Evolutionary conservation across 345 rosid species (phyloP).

Genomic region (Gossypium ekmanianum): DNA sequence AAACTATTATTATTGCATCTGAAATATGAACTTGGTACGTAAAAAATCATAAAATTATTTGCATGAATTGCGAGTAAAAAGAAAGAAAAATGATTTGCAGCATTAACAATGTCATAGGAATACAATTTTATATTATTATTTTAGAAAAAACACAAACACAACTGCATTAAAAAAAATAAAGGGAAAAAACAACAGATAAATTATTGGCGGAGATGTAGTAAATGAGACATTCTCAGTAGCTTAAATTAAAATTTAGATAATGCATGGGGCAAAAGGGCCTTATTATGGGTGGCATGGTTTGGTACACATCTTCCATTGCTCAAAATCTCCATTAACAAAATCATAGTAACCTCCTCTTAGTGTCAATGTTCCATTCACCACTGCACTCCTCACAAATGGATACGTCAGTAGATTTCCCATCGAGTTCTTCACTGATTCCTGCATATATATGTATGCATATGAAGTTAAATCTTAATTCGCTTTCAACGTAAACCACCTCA

Average conservation of each 20-base stretch:
- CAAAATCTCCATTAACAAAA: slow-evolving; percentile 70
- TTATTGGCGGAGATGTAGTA: no score
- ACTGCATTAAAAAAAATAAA: no score
- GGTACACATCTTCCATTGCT: slow-evolving; percentile 84
- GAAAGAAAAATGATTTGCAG: no score
- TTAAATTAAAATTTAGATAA: no score
- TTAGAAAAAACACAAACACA: no score
- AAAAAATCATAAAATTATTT: no score
- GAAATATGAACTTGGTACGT: no score
- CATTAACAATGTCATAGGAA: neutral
- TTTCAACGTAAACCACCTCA: neutral
- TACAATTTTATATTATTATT: neutral
- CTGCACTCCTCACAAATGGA: slow-evolving; percentile 85
- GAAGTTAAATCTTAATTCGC: neutral
- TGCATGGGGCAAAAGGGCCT: no score
- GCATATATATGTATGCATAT: slow-evolving; percentile 21
- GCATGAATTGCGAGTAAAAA: no score
- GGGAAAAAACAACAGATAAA: no score
- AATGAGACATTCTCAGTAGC: no score
- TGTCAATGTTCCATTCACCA: slow-evolving; percentile 63
- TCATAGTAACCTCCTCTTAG: slow-evolving; percentile 89
- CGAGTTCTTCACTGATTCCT: slow-evolving; percentile 93
- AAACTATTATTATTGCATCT: no score
- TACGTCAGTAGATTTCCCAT: slow-evolving; percentile 71
- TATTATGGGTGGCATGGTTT: neutral